A percentile compares a stretch with the other conserved stretches of the same genome.
Evolutionary conservation across 176 grass and related monocot genomes (phyloP).

Genomic region (Triticum turgidum): DNA sequence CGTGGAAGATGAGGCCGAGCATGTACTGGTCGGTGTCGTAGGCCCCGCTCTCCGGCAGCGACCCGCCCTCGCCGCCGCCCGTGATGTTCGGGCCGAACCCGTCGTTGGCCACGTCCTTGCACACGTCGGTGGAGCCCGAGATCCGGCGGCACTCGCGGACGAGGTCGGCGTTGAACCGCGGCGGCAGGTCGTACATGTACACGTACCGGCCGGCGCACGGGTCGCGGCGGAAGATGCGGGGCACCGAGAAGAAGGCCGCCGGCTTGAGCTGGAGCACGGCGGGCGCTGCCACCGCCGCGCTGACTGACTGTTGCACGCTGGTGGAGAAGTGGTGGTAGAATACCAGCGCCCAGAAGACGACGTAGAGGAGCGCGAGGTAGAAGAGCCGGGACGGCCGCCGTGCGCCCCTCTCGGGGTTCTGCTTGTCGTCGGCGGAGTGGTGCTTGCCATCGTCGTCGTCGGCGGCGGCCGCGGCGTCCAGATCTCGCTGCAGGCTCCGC

Average conservation of each 20-base stretch:
- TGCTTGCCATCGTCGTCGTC: background rate
- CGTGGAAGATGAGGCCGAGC: constrained; percentile 68
- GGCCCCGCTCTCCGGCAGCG: constrained; percentile 33
- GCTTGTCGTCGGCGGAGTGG: background rate
- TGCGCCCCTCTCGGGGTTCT: background rate
- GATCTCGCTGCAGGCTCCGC: background rate
- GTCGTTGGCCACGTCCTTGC: constrained; percentile 39
- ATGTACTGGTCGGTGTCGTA: constrained; percentile 78
- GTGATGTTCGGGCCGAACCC: constrained; percentile 36
- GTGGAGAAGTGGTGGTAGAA: constrained; percentile 3
- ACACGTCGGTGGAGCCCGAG: constrained; percentile 33
- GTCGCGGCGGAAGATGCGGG: background rate
- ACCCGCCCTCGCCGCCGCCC: background rate
- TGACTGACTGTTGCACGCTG: background rate
- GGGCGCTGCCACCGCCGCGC: background rate
- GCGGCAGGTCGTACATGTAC: constrained; percentile 60
- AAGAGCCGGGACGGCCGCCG: background rate
- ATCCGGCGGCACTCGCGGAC: constrained; percentile 29
- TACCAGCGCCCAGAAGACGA: background rate
- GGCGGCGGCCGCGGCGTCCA: background rate
- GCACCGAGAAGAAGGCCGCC: background rate
- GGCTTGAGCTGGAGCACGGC: background rate
- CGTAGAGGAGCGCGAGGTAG: background rate
- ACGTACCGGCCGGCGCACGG: constrained; percentile 41
- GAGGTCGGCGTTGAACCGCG: constrained; percentile 57